Base-by-base conservation (phyloP, 441 rosid genomes). In the Bocquillonia castaneifolia region DNA sequence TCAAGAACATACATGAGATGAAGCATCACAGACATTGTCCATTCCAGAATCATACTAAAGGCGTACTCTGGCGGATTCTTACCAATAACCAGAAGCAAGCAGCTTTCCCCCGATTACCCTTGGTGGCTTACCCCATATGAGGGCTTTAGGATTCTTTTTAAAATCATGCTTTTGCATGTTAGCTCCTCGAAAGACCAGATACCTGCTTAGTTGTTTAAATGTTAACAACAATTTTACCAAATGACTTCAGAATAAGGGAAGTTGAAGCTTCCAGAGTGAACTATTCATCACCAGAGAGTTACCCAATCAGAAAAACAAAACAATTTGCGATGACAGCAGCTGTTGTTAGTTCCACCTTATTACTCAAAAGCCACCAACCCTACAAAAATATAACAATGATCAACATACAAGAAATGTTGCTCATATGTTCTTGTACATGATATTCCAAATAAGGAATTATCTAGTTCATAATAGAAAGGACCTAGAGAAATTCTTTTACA, bases 61-160 rank as follows among this genome's bases (percentile, higher is more conserved):
- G 36, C 22, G 53, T 26, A 28, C 48, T 69, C 40, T 54, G 51
- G 61, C 26, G 2, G 20, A 60, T 60, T 61, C 80, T 77, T 82
- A 93, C 98, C 98, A 83, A 79, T 81, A 93, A 72, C 96, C 96
- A 76, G 98, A 93, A 76, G 91, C 97, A 55, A 93, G 93, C 71
- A 93, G 78, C 82, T 89, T 88, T 60, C 96, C 93, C 20, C 96
- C 90, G 48, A 86, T 74, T 34, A 93, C 90, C 74, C 81, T 85
- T 15, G 96, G 93, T 70, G 92, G 90, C 74, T 66, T 82, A 39
- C 96, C 96, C 99, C 99, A 89, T 58, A 85, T 87, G 63, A 50
- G 88, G 57, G 85, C 85, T 77, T 89, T 85, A 29, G 96, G 93
- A 68, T 91, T 83, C 88, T 87, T 88, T 76, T 91, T 93, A 78